Evolutionary conservation across 441 rosid genomes (phyloP).

Genomic region (Erodium moschatum): DNA sequence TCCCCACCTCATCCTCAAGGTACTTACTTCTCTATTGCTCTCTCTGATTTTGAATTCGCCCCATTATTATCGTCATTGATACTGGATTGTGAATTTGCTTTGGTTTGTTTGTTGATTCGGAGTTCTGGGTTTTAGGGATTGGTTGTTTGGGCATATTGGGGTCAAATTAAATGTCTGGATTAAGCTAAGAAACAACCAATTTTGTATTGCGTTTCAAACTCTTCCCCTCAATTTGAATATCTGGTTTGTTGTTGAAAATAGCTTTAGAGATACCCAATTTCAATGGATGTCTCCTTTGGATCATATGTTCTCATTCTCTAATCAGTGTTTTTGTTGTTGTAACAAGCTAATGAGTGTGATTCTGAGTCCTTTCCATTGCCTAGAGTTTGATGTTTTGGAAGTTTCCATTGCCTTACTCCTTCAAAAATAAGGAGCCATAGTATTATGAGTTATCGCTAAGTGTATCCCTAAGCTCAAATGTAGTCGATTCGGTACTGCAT

Average conservation of each 20-base stretch:
- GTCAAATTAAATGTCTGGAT: neutral
- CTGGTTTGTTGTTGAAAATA: neutral
- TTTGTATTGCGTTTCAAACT: neutral
- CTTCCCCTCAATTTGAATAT: neutral
- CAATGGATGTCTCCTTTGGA: neutral
- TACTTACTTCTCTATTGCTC: constrained; percentile 21
- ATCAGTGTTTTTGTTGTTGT: neutral
- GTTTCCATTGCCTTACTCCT: too few relatives aligned
- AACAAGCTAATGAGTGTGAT: neutral
- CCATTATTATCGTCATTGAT: neutral
- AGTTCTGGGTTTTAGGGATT: neutral
- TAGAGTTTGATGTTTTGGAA: too few relatives aligned
- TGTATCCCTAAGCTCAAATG: neutral
- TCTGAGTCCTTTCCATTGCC: neutral
- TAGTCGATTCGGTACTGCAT: neutral
- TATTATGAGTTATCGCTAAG: neutral
- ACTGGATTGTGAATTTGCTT: neutral
- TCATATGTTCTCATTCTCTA: neutral
- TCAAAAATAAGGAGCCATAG: too few relatives aligned
- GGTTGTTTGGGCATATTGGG: neutral
- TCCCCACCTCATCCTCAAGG: constrained; percentile 80
- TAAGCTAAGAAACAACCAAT: neutral
- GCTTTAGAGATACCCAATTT: neutral
- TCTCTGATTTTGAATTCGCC: neutral
- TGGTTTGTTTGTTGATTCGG: neutral